Evolutionary conservation across 768 basidiomycete species (phyloP).

Genomic region (Lentinula aciculospora): DNA sequence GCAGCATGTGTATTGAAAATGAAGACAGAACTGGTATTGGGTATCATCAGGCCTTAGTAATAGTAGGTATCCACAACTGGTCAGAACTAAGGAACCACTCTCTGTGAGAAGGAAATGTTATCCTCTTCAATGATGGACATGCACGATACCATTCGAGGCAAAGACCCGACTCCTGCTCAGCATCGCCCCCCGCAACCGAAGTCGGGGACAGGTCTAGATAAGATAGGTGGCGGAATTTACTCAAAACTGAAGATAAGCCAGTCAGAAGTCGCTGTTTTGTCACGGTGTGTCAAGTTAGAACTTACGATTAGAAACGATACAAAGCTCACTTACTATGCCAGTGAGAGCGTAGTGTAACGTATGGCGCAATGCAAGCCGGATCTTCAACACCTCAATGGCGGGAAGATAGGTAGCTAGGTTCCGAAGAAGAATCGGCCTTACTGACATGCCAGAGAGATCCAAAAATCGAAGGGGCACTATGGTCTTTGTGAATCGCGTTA

Average conservation of each 20-base stretch:
- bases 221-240: conserved; percentile 40
- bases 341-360: conserved; percentile 60
- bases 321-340: conserved; percentile 51
- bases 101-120: conserved; percentile 51
- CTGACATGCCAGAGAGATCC: conserved; percentile 56
- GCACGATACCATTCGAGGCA: conserved; percentile 50
- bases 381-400: conserved; percentile 43
- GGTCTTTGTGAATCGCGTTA: conserved; percentile 43
- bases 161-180: conserved; percentile 44
- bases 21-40: too few relatives aligned
- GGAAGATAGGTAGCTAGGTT: conserved; percentile 48
- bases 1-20: too few relatives aligned
- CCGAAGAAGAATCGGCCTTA: conserved; percentile 50
- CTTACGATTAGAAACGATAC: not conserved
- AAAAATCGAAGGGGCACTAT: conserved; percentile 44
- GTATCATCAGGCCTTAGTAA: too few relatives aligned
- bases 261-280: conserved; percentile 46
- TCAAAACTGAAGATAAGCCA: conserved; percentile 53
- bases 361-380: conserved; percentile 57
- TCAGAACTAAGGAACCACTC: conserved; percentile 40
- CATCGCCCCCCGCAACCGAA: conserved; percentile 23
- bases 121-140: conserved; percentile 45
- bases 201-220: conserved; percentile 61
- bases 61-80: conserved; percentile 24
- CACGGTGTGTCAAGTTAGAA: not conserved